Percentiles rank a stretch among this genome's conserved stretches.
These are phyloP conservation scores for Microdochium nivale DNA, from an alignment of 2,329 filamentous ascomycete genomes.

Conservation along the genomic window DNA sequence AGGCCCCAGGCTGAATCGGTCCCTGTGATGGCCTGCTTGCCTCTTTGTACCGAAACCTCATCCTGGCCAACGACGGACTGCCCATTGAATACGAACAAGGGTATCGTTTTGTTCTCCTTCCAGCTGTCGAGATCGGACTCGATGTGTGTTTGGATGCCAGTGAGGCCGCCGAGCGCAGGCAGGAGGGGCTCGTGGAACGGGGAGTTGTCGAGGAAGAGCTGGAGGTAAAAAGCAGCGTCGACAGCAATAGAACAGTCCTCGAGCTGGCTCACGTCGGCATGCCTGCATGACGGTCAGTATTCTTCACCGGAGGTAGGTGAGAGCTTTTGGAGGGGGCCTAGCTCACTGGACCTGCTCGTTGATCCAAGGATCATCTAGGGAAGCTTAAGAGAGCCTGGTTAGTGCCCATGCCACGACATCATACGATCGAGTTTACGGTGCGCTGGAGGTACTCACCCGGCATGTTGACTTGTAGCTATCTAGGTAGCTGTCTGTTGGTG, in stretches of 20 bases:
- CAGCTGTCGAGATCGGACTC: conserved; percentile 68
- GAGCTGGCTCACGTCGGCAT: conserved; percentile 59
- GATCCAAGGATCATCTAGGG: conserved; percentile 30
- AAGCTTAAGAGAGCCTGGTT: conserved; percentile 14
- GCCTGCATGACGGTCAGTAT: conserved; percentile 25
- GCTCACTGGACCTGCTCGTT: conserved; percentile 24
- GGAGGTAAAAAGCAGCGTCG: conserved; percentile 84
- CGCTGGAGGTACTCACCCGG: not conserved
- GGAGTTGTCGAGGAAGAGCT: conserved; percentile 62
- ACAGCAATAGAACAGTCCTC: conserved; percentile 71
- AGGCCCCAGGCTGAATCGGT: conserved; percentile 78
- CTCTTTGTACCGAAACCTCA: conserved; percentile 56
- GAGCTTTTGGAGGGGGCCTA: not conserved
- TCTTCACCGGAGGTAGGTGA: not conserved
- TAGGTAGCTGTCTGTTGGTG: not conserved
- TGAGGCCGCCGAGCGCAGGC: conserved; percentile 80
- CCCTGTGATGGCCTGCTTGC: conserved; percentile 56
- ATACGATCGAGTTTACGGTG: not conserved
- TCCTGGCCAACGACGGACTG: conserved; percentile 71
- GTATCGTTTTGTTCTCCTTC: conserved; percentile 60
- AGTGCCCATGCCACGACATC: not conserved
- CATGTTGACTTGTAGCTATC: not conserved
- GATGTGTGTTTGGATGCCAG: conserved; percentile 68
- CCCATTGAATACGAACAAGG: conserved; percentile 88
- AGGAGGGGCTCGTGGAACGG: conserved; percentile 79